A percentile compares a stretch with the other conserved stretches of the same genome.
Conservation (phyloP, 805 yeast species). For the Schizosaccharomyces japonicus region DNA sequence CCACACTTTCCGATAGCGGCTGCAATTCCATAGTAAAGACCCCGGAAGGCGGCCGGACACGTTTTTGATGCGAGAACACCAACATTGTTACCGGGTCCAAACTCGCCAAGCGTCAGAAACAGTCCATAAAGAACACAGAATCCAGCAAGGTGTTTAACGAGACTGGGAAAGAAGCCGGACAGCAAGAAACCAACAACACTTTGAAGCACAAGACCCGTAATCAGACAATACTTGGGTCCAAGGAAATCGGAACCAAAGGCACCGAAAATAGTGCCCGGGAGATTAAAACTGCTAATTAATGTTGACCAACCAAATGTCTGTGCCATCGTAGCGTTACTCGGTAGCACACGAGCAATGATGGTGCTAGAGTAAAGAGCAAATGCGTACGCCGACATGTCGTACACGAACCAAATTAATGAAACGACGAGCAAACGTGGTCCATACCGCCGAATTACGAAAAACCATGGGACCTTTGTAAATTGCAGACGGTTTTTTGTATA, state of each 20-base stretch:
- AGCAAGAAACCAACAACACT: conserved; percentile 60
- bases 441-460: conserved; percentile 49
- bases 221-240: conserved; percentile 67
- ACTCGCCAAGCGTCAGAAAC: conserved; percentile 67
- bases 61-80: conserved; percentile 75
- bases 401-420: conserved; percentile 68
- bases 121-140: conserved; percentile 76
- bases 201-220: conserved; percentile 44
- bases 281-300: conserved; percentile 62
- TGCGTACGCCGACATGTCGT: conserved; percentile 70
- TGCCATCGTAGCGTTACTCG: conserved; percentile 36
- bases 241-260: conserved; percentile 64
- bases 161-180: conserved; percentile 41
- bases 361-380: conserved; percentile 63
- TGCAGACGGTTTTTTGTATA: conserved; percentile 52
- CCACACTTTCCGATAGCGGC: conserved; percentile 85
- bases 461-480: conserved; percentile 37
- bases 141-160: conserved; percentile 42
- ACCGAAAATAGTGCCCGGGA: conserved; percentile 77
- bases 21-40: conserved; percentile 72
- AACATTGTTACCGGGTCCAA: conserved; percentile 80
- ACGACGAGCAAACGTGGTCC: conserved; percentile 57
- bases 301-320: conserved; percentile 80
- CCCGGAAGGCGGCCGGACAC: conserved; percentile 66
- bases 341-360: conserved; percentile 35